A percentile compares a stretch with the other conserved stretches of the same genome.
Conservation (phyloP, 1,284 basidiomycete species). For the Flammula alnicola region DNA sequence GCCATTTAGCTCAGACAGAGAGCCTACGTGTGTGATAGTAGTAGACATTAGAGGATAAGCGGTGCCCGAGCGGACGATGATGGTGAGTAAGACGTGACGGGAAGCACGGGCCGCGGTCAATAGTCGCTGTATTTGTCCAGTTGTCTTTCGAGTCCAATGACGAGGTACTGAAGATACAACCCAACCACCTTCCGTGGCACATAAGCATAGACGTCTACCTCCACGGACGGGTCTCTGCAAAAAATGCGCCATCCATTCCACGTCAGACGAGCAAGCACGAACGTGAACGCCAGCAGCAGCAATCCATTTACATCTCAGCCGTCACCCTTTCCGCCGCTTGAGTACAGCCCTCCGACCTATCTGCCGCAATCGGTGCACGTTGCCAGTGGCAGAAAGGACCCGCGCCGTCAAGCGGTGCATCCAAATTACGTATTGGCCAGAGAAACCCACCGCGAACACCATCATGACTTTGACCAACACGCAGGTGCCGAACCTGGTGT, state of each 20-base stretch:
- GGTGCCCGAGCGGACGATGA: background rate
- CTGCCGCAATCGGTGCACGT: too few relatives aligned
- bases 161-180: too few relatives aligned
- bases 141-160: background rate
- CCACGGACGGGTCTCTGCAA: too few relatives aligned
- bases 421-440: background rate
- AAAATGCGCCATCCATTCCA: too few relatives aligned
- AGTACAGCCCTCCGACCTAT: too few relatives aligned
- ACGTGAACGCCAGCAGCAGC: too few relatives aligned
- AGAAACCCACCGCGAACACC: slow-evolving; percentile 4
- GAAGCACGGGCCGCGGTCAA: background rate
- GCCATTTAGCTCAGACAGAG: slow-evolving; percentile 62
- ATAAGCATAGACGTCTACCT: too few relatives aligned
- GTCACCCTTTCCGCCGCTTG: too few relatives aligned
- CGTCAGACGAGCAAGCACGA: too few relatives aligned
- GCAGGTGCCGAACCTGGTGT: slow-evolving; percentile 69
- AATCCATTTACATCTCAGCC: too few relatives aligned
- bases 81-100: background rate
- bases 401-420: background rate
- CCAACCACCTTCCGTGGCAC: too few relatives aligned
- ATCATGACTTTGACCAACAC: slow-evolving; percentile 24
- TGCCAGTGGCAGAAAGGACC: background rate
- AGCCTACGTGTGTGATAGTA: slow-evolving; percentile 62
- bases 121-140: background rate
- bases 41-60: slow-evolving; percentile 25